phyloP scores from a whole-genome alignment of 176 grass and related monocot species.

The Triticum urartu region DNA sequence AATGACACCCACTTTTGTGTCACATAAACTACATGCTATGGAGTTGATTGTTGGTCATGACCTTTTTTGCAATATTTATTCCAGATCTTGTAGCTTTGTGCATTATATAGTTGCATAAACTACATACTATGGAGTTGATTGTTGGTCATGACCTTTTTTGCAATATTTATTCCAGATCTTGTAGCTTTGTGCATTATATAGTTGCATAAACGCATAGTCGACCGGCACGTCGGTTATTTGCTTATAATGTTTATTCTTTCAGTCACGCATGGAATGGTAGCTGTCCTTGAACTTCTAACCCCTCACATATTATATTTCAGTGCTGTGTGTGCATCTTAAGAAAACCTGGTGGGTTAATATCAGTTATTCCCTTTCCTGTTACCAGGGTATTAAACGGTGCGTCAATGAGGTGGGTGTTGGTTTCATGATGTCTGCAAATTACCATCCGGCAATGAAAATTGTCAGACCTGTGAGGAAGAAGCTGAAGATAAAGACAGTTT shows the following conservation, averaged over 20 bases:
- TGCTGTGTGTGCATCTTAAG: not conserved
- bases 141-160: not conserved
- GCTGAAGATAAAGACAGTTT: conserved; percentile 94
- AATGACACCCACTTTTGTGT: not conserved
- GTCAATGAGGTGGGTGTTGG: conserved; percentile 81
- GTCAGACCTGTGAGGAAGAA: conserved; percentile 88
- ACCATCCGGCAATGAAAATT: conserved; percentile 96
- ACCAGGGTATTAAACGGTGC: conserved; percentile 72
- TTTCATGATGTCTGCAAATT: conserved; percentile 99
- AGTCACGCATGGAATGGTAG: not conserved
- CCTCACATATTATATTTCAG: conserved; percentile 13
- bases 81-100: not conserved
- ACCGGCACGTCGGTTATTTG: not conserved
- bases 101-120: not conserved
- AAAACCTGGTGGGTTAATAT: not conserved
- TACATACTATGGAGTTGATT: not conserved
- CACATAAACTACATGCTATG: not conserved
- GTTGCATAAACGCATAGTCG: not conserved
- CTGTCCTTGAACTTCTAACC: not conserved
- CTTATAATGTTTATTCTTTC: not conserved
- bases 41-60: not conserved
- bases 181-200: not conserved
- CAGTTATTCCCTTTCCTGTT: conserved; percentile 21
- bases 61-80: not conserved
- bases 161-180: not conserved